Evolutionary conservation across 139 green algal species (phyloP).

Genomic region (Closterium sp.): DNA sequence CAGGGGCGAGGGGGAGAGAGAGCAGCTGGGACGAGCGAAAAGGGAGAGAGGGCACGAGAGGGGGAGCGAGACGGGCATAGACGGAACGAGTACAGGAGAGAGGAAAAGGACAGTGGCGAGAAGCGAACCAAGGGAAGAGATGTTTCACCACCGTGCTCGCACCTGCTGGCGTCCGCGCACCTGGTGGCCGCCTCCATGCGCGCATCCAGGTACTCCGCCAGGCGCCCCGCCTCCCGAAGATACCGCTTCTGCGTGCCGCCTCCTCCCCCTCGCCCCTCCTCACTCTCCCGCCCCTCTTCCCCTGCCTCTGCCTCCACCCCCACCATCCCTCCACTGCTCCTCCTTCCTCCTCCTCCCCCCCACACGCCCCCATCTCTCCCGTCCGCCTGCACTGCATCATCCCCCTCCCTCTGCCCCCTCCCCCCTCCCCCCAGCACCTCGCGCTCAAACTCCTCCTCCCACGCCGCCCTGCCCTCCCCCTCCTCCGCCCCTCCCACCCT

Average conservation of each 20-base stretch:
- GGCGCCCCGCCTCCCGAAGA: not conserved
- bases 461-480: not conserved
- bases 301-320: too few relatives aligned
- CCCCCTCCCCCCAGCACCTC: not conserved
- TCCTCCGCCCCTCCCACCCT: too few relatives aligned
- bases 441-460: not conserved
- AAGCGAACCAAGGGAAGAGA: too few relatives aligned
- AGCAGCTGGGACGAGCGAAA: too few relatives aligned
- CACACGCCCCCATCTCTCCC: not conserved
- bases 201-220: not conserved
- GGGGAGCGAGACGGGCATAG: too few relatives aligned
- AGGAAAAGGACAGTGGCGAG: too few relatives aligned
- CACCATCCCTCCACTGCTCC: not conserved
- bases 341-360: not conserved
- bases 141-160: too few relatives aligned
- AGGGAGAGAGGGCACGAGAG: too few relatives aligned
- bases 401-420: not conserved
- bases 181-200: not conserved
- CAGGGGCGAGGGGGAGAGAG: too few relatives aligned
- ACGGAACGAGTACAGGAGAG: too few relatives aligned
- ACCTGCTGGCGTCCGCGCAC: not conserved
- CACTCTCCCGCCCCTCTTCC: not conserved
- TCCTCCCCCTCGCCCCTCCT: not conserved
- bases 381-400: not conserved
- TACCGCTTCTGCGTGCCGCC: not conserved